Conservation (phyloP, 2,329 filamentous ascomycete species). For the Myriangium duriaei region DNA sequence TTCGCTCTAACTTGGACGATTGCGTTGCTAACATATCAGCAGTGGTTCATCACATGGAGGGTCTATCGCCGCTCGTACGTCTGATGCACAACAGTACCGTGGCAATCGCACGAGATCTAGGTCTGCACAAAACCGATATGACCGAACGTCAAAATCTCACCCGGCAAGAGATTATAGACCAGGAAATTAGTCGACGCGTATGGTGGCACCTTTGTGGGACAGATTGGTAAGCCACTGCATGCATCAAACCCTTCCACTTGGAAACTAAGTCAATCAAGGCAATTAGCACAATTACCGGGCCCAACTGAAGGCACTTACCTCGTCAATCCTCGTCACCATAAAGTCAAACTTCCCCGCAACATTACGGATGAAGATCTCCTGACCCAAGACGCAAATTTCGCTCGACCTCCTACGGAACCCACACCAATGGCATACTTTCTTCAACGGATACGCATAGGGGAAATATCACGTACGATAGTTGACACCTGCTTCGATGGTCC, state of each 20-base stretch:
- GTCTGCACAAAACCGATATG: conserved; percentile 16
- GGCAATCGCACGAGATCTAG: conserved; percentile 15
- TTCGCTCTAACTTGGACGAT: too few relatives aligned
- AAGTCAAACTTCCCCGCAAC: conserved; percentile 30
- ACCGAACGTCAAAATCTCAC: conserved; percentile 2
- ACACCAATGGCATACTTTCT: conserved; percentile 36
- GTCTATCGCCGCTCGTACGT: conserved; percentile 14
- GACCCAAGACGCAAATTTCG: conserved; percentile 13
- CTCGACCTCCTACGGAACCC: conserved; percentile 23
- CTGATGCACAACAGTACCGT: conserved; percentile 15
- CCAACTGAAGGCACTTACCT: conserved; percentile 33
- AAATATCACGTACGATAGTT: conserved; percentile 28
- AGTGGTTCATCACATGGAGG: conserved; percentile 20
- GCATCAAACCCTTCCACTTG: not conserved
- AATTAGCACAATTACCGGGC: conserved; percentile 29
- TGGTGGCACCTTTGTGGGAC: conserved; percentile 20
- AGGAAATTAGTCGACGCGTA: conserved; percentile 17
- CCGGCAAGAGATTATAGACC: conserved; percentile 14
- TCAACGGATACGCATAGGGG: conserved; percentile 29
- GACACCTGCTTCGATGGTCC: conserved; percentile 18
- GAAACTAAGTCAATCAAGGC: conserved; percentile 18
- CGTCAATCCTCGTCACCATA: conserved; percentile 30
- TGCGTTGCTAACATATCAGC: too few relatives aligned
- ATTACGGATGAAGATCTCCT: conserved; percentile 29
- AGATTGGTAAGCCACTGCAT: conserved; percentile 15